These are phyloP conservation scores for Dichotomocladium elegans DNA, from an alignment of 371 early-diverging fungal genomes.

Conservation along the genomic window DNA sequence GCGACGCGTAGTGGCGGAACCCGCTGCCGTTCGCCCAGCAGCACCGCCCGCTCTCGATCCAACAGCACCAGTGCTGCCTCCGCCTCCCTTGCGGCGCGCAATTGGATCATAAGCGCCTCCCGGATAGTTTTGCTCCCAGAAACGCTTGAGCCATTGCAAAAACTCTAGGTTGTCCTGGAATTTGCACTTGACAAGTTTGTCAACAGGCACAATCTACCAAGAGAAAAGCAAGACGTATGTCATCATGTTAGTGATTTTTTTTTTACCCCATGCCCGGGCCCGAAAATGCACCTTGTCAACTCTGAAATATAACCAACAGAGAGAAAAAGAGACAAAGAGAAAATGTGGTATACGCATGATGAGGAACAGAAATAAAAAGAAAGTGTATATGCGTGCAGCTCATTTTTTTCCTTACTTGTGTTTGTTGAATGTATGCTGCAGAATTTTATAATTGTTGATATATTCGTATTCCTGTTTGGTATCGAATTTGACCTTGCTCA, in stretches of 20 bases:
- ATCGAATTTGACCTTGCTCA: slow-evolving; percentile 84
- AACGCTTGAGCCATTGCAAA: slow-evolving; percentile 90
- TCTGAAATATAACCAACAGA: slow-evolving; percentile 14
- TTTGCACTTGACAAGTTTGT: slow-evolving; percentile 84
- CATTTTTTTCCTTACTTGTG: slow-evolving; percentile 58
- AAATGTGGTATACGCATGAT: not conserved
- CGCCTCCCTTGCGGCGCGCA: slow-evolving; percentile 65
- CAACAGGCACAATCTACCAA: slow-evolving; percentile 75
- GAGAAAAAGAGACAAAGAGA: not conserved
- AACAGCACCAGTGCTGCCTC: slow-evolving; percentile 21
- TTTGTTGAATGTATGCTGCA: slow-evolving; percentile 78
- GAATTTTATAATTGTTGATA: slow-evolving; percentile 86
- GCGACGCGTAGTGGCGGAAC: too few species aligned
- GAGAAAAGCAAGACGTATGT: too few species aligned
- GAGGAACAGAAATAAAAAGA: not conserved
- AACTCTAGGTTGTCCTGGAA: slow-evolving; percentile 98
- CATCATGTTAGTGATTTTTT: too few species aligned
- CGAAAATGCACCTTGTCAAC: slow-evolving; percentile 48
- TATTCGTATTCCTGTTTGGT: slow-evolving; percentile 93
- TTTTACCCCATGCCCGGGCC: too few species aligned
- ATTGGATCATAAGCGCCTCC: slow-evolving; percentile 84
- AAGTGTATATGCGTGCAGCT: not conserved
- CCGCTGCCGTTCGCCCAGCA: slow-evolving; percentile 20
- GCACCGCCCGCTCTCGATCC: slow-evolving; percentile 20
- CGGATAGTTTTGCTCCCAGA: slow-evolving; percentile 81